These are phyloP conservation scores for Penstemon barbatus DNA, from an alignment of 257 asterid genomes.

Conservation along the genomic window DNA sequence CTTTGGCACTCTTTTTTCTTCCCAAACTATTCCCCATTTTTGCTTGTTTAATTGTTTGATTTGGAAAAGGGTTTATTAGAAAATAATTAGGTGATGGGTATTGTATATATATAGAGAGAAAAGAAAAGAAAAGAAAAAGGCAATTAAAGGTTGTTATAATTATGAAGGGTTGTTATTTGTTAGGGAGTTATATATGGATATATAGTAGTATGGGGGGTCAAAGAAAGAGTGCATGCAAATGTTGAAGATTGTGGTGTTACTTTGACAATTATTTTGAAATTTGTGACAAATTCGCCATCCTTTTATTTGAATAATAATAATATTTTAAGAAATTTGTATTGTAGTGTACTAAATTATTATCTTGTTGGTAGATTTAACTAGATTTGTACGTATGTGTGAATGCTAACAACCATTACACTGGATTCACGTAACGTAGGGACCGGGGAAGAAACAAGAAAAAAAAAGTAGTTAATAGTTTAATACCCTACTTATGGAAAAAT, in stretches of 20 bases:
- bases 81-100: not conserved
- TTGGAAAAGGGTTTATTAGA: not conserved
- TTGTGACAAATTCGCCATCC: slow-evolving; percentile 12
- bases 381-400: not conserved
- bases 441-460: not conserved
- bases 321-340: not conserved
- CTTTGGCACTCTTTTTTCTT: slow-evolving; percentile 56
- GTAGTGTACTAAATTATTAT: not conserved
- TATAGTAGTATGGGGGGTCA: slow-evolving; percentile 39
- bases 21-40: slow-evolving; percentile 80
- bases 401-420: not conserved
- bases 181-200: slow-evolving; percentile 26
- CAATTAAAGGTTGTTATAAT: slow-evolving; percentile 5
- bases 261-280: slow-evolving; percentile 32
- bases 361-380: not conserved
- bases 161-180: slow-evolving; percentile 30
- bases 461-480: not conserved
- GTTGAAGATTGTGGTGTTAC: slow-evolving; percentile 37
- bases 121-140: slow-evolving; percentile 4
- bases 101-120: not conserved
- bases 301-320: not conserved
- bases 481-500: no score
- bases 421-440: no score
- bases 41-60: not conserved
- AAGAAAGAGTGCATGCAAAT: slow-evolving; percentile 45